Conservation (phyloP, 768 basidiomycete species). For the Leccinum imitatum region DNA sequence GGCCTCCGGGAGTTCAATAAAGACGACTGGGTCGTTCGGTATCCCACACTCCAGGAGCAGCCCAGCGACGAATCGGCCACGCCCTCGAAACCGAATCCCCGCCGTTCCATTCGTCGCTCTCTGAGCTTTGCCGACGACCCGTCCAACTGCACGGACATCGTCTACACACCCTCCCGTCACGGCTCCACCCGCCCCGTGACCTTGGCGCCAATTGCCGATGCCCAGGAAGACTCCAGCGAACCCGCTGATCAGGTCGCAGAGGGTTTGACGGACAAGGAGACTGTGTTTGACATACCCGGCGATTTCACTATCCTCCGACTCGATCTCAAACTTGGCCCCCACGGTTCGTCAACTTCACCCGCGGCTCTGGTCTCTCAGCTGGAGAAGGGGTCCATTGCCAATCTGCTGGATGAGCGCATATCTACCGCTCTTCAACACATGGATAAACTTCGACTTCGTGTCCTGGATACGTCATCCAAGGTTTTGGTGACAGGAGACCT, state of each 20-base stretch:
- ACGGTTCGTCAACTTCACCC: conserved; percentile 58
- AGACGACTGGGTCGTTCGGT: conserved; percentile 84
- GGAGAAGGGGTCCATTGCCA: conserved; percentile 90
- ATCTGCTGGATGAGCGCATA: conserved; percentile 86
- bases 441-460: conserved; percentile 78
- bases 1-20: conserved; percentile 82
- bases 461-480: conserved; percentile 90
- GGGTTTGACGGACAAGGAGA: conserved; percentile 32
- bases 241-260: conserved; percentile 18
- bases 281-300: conserved; percentile 42
- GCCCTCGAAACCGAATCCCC: conserved; percentile 28
- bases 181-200: conserved; percentile 61
- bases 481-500: conserved; percentile 98
- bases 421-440: conserved; percentile 72
- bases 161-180: conserved; percentile 49
- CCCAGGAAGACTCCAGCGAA: conserved; percentile 33
- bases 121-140: conserved; percentile 88
- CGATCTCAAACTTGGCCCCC: conserved; percentile 87
- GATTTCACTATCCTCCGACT: conserved; percentile 89
- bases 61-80: conserved; percentile 27
- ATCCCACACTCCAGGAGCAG: conserved; percentile 70
- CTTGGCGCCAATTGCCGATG: conserved; percentile 50
- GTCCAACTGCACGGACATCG: conserved; percentile 60
- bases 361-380: conserved; percentile 84
- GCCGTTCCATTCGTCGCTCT: conserved; percentile 58